Evolutionary conservation across 2,329 filamentous ascomycete genomes (phyloP), one percentile per base, ranked within the genome.

Genomic region (Pseudogymnoascus destructans): DNA sequence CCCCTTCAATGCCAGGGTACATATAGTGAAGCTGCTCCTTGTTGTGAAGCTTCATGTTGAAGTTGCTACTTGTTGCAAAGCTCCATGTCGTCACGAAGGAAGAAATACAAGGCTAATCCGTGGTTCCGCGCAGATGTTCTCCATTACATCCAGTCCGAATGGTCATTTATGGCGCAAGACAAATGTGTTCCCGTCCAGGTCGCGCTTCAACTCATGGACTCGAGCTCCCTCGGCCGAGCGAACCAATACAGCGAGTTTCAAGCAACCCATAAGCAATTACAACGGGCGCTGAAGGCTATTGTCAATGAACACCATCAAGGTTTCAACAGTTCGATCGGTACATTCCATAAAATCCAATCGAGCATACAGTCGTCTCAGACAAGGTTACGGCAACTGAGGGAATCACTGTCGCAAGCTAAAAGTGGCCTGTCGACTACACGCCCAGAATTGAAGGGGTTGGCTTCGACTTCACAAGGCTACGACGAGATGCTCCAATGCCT

Each of bases 231-330:
- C 58, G 93, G 93, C 17, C 83, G 93, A 62, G 92, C 92, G 52
- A 85, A 90, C 70, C 89, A 95, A 66, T 92, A 95, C 70, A 80
- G 79, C 61, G 85, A 89, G 64, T 98, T 98, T 70, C 79, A 87
- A 68, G 77, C 86, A 64, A 90, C 89, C 52, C 89, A 96, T 70
- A 78, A 83, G 63, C 89, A 93, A 69, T 80, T 98, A n/a, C 91
- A 98, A 69, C 86, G 86, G 65, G 91, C 92, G 8, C 77, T 98
- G 59, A 96, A 95, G 72, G 84, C 85, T 32, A 95, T 98, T 66
- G 93, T 98, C 23, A 95, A 98, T 71, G 92, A 98, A 73, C 92
- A 98, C 69, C 92, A 98, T 69, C 93, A 98, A 71, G 95, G 93
- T 52, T 98, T 98, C 79, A 98, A 97, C 73, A 95, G 89, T 71